Conservation (phyloP, 768 basidiomycete genomes). For the Butyriboletus loyo region DNA sequence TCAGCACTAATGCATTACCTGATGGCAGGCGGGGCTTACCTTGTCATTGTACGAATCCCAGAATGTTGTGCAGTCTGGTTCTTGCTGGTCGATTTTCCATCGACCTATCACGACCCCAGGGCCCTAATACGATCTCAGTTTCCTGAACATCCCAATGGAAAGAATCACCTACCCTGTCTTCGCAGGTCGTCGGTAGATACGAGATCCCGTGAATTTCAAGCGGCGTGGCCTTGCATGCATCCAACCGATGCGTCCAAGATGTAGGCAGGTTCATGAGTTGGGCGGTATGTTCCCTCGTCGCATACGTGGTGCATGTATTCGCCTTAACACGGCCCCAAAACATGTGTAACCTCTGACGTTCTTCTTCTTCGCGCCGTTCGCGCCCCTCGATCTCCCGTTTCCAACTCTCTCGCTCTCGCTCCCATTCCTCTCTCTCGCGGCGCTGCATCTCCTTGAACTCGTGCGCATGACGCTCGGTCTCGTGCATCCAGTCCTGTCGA, state of each 20-base stretch:
- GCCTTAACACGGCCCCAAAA: conserved; percentile 18
- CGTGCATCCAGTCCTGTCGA: conserved; percentile 2
- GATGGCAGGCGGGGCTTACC: conserved; percentile 3
- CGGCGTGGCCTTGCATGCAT: conserved; percentile 21
- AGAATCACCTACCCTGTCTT: conserved; percentile 17
- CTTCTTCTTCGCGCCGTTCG: conserved; percentile 8
- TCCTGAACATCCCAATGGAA: no score
- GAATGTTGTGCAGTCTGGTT: conserved; percentile 26
- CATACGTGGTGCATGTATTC: conserved; percentile 27
- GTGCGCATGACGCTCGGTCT: background rate
- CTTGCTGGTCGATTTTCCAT: conserved; percentile 25
- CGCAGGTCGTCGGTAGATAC: conserved; percentile 17
- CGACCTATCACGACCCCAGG: conserved; percentile 22
- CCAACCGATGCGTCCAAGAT: conserved; percentile 14
- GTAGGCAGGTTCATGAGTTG: conserved; percentile 28
- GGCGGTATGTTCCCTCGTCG: conserved; percentile 29
- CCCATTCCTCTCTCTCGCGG: background rate
- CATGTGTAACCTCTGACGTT: conserved; percentile 23
- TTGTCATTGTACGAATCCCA: conserved; percentile 28
- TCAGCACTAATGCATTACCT: background rate
- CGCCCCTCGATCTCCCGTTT: conserved; percentile 14
- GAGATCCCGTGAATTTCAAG: conserved; percentile 22
- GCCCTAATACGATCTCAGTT: conserved; percentile 3
- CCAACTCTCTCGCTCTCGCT: conserved; percentile 10
- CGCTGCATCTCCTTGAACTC: conserved; percentile 6